These are phyloP conservation scores for Cinchona pubescens DNA, from an alignment of 257 asterid species.

Conservation along the genomic window DNA sequence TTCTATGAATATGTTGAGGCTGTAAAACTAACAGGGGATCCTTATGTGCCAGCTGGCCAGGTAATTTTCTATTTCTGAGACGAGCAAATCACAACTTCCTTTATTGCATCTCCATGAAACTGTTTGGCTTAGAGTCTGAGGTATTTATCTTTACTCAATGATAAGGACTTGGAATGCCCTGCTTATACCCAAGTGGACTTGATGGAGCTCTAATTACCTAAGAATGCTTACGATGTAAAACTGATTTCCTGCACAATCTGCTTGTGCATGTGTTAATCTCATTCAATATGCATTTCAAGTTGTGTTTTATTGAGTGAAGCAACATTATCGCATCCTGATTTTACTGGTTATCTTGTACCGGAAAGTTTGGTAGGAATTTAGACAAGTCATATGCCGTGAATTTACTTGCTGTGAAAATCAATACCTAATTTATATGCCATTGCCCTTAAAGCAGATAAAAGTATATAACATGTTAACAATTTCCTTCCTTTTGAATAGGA, in stretches of 20 bases:
- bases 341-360: background rate
- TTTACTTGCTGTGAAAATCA: background rate
- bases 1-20: constrained; percentile 97
- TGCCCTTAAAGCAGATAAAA: background rate
- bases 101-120: background rate
- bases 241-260: background rate
- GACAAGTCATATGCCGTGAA: constrained; percentile 1
- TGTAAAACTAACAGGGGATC: constrained; percentile 87
- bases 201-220: background rate
- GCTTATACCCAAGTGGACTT: background rate
- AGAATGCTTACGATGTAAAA: background rate
- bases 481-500: background rate
- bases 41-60: constrained; percentile 97
- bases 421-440: background rate
- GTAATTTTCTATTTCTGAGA: constrained; percentile 32
- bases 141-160: background rate
- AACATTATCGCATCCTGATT: background rate
- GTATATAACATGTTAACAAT: background rate
- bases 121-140: background rate
- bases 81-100: background rate
- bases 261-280: background rate
- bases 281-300: background rate
- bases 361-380: background rate
- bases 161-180: background rate
- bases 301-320: background rate